A percentile compares a stretch with the other conserved stretches of the same genome.
phyloP scores from a whole-genome alignment of 2,329 filamentous ascomycete genomes.

The Lachnellula willkommii region DNA sequence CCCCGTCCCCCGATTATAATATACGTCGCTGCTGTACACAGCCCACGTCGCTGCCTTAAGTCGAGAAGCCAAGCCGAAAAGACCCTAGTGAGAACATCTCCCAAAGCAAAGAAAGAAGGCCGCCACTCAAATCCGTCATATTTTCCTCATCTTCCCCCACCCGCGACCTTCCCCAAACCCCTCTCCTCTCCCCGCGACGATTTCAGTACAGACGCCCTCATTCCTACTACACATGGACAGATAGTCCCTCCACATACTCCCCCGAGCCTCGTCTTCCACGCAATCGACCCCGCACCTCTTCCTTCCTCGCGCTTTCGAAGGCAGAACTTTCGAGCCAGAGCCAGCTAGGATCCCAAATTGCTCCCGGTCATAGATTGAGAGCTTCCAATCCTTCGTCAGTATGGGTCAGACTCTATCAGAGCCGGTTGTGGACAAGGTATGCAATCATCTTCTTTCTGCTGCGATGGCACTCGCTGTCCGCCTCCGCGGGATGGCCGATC shows the following conservation, averaged over 20 bases:
- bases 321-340: conserved; percentile 3
- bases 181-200: conserved; percentile 6
- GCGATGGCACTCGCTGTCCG: neutral
- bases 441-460: conserved; percentile 29
- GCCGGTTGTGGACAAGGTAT: conserved; percentile 98
- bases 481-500: neutral
- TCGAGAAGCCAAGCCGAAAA: neutral
- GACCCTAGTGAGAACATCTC: neutral
- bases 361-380: conserved; percentile 26
- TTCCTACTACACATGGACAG: conserved; percentile 19
- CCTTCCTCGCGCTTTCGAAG: conserved; percentile 18
- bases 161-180: conserved; percentile 8
- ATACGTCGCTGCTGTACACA: neutral
- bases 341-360: conserved; percentile 5
- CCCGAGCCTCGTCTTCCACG: conserved; percentile 8
- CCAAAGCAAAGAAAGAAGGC: too few relatives aligned
- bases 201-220: neutral
- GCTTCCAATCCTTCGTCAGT: conserved; percentile 19
- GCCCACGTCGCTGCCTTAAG: neutral
- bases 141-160: neutral
- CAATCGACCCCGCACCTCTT: conserved; percentile 25
- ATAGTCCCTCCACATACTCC: conserved; percentile 12
- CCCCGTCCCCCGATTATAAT: neutral
- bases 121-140: neutral
- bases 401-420: conserved; percentile 99